Base-by-base conservation (phyloP, 208 protist species). In the Acanthamoeba castellanii region DNA sequence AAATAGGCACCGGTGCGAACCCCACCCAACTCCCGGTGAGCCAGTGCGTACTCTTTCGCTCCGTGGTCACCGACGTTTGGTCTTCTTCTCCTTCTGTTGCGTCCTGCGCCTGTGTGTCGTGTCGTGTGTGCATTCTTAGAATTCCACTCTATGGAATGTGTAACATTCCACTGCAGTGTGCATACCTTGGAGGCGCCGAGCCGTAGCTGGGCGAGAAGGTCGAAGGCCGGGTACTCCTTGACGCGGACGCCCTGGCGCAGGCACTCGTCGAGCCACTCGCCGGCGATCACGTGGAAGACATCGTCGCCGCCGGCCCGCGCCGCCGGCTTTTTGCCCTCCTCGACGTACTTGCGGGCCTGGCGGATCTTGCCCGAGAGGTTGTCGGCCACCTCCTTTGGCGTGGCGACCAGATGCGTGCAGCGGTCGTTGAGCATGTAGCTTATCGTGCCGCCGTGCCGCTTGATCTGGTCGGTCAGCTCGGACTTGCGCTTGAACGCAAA, bases 361-460 rank as follows among this genome's bases (percentile, higher is more conserved):
- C 59, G 84, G 14, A 72, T 32, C 37, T 91, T 64, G 32, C 45
- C 18, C 20, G 50, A 42, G 27, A 70, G 11, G 30, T 22, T n/a
- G 57, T 66, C 59, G 25, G 2, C 22, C 16, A 91, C 57, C 42
- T 91, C 84, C 52, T 66, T 47, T 32, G 66, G 52, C 22, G 84
- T 91, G 34, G 84, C 84, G 18, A 91, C 30, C 3, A 91, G 84
- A 13, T 91, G 59, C 8, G 50, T 64, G 59, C 84, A 91, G 2
- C 30, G 7, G 57, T 66, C 59, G 84, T 72, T 45, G 32, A 91
- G 84, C 27, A 70, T 50, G 84, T 91, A 91, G 59, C 84, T 91
- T 1, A 70, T 25, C 22, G 32, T 27, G 9, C 84, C 84, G 50
- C 84, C 84, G 57, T 70, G n/a, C 57, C 27, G 4, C 59, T 91